Evolutionary conservation across 2,329 filamentous ascomycete species (phyloP).

Genomic region (Colletotrichum sp.): DNA sequence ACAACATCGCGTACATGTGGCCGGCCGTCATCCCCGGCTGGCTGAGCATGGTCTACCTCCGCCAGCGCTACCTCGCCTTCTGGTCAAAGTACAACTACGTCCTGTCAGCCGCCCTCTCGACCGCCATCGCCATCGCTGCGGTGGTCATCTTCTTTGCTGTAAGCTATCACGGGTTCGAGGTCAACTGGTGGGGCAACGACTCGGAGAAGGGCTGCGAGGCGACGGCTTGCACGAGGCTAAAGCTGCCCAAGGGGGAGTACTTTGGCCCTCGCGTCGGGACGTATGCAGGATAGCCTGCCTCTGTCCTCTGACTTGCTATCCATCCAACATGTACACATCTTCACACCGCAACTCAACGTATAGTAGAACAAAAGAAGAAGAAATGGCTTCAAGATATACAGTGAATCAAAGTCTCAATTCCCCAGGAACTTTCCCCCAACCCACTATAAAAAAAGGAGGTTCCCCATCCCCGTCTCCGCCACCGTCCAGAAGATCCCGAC

Average conservation of each 20-base stretch:
- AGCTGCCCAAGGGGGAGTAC: constrained; percentile 1
- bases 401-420: constrained; percentile 5
- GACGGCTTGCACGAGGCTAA: background rate
- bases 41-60: constrained; percentile 46
- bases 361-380: background rate
- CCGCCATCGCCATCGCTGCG: constrained; percentile 34
- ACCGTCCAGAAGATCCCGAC: background rate
- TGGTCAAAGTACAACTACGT: constrained; percentile 45
- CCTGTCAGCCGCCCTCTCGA: constrained; percentile 32
- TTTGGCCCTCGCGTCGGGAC: constrained; percentile 2
- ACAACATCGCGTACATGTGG: constrained; percentile 49
- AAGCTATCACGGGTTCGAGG: constrained; percentile 24
- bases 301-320: background rate
- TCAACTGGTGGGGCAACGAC: constrained; percentile 35
- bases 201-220: constrained; percentile 10
- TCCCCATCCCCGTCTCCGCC: background rate
- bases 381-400: constrained; percentile 2
- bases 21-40: constrained; percentile 47
- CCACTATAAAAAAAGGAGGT: background rate
- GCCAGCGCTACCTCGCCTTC: constrained; percentile 37
- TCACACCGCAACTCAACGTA: background rate
- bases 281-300: background rate
- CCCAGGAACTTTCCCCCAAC: background rate
- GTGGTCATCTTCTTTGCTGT: constrained; percentile 35
- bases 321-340: background rate